Conservation (phyloP, 495 filamentous ascomycete species). For the Trichoderma parareesei region DNA sequence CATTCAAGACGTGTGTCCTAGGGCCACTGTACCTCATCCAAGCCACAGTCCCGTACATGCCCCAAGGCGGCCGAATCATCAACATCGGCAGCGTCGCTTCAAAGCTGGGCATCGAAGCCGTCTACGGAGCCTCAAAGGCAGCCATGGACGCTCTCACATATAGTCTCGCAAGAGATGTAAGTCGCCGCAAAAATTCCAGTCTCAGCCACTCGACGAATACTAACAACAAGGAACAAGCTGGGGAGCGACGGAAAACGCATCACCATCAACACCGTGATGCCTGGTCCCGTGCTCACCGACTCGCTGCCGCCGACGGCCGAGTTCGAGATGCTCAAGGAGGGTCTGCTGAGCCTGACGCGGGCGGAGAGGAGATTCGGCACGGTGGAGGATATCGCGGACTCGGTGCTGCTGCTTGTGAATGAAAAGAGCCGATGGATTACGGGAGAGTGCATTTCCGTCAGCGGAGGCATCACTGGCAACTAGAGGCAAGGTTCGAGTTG, state of each 20-base stretch:
- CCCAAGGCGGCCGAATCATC: conserved; percentile 30
- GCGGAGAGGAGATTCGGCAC: conserved; percentile 27
- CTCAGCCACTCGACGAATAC: neutral
- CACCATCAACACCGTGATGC: conserved; percentile 32
- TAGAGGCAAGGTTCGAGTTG: neutral
- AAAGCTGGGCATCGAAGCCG: conserved; percentile 14
- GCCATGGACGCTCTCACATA: conserved; percentile 25
- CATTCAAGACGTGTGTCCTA: conserved; percentile 23
- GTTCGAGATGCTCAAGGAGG: conserved; percentile 4
- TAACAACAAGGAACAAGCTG: conserved; percentile 14
- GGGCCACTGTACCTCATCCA: conserved; percentile 26
- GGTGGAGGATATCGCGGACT: conserved; percentile 39
- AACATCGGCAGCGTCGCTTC: conserved; percentile 38
- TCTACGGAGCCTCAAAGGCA: conserved; percentile 28
- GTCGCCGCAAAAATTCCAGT: neutral
- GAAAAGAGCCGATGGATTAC: conserved; percentile 46
- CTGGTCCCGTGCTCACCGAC: conserved; percentile 28
- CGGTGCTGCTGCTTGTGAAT: conserved; percentile 34
- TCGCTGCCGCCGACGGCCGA: conserved; percentile 10
- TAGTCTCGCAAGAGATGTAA: conserved; percentile 22
- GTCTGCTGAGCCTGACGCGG: conserved; percentile 19
- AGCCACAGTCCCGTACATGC: conserved; percentile 26
- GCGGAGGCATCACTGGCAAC: conserved; percentile 29
- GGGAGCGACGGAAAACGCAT: conserved; percentile 26
- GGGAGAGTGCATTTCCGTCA: conserved; percentile 38